Conservation (phyloP, 2,329 filamentous ascomycete species). For the Pyrenophora seminiperda region DNA sequence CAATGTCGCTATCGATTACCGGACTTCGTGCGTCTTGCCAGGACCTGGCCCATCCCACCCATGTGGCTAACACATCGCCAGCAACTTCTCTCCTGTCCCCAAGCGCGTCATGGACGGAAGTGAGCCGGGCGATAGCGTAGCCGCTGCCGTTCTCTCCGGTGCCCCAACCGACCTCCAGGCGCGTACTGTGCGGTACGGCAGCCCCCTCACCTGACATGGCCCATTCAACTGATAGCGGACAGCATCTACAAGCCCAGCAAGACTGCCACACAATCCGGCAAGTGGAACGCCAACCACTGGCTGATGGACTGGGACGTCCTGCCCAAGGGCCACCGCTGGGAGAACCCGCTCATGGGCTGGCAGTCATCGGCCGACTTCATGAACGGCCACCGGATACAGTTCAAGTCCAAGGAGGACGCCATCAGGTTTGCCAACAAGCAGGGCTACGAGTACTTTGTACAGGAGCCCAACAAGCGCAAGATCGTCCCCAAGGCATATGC, state of each 20-base stretch:
- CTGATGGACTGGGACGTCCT: conserved; percentile 99
- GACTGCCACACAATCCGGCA: conserved; percentile 93
- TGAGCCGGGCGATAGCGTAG: conserved; percentile 74
- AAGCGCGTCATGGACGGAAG: conserved; percentile 89
- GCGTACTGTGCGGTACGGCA: conserved; percentile 81
- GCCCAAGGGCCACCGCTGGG: conserved; percentile 92
- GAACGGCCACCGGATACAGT: conserved; percentile 90
- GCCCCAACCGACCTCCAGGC: conserved; percentile 93
- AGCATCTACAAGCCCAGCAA: conserved; percentile 94
- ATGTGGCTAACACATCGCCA: conserved; percentile 50
- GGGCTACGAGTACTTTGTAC: conserved; percentile 98
- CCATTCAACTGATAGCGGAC: conserved; percentile 17
- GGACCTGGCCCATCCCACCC: not conserved
- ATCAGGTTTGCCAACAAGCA: conserved; percentile 97
- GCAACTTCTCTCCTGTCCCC: conserved; percentile 88
- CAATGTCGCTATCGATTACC: conserved; percentile 78
- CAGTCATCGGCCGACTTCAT: conserved; percentile 93
- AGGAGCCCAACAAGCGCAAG: conserved; percentile 89
- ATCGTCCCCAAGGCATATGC: conserved; percentile 93
- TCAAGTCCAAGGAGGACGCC: conserved; percentile 92
- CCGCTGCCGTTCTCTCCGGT: conserved; percentile 86
- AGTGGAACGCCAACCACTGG: conserved; percentile 84
- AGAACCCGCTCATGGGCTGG: conserved; percentile 98
- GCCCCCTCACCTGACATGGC: not conserved
- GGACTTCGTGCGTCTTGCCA: conserved; percentile 74